Percentiles rank a stretch among this genome's conserved stretches.
These are phyloP conservation scores for Gautieria morchelliformis DNA, from an alignment of 768 basidiomycete species.

Conservation along the genomic window DNA sequence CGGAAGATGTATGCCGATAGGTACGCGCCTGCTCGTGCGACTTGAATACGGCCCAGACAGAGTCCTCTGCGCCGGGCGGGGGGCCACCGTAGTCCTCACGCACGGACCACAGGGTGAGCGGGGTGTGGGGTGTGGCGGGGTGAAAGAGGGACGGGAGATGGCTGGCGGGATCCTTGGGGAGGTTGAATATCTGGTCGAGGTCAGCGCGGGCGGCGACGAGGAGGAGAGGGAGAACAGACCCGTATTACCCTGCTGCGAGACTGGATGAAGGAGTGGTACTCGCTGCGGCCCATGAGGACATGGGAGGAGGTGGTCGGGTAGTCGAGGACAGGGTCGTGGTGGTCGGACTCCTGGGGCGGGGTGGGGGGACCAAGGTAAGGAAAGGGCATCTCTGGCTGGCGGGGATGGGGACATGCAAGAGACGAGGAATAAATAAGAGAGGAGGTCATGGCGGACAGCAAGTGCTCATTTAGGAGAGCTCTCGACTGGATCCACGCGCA, in stretches of 20 bases:
- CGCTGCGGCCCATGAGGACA: constrained; percentile 7
- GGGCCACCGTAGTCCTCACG: constrained; percentile 22
- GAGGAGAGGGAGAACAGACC: constrained; percentile 26
- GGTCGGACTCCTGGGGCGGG: not conserved
- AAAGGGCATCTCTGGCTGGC: not conserved
- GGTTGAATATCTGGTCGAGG: constrained; percentile 10
- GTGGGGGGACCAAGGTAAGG: not conserved
- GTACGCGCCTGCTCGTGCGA: constrained; percentile 52
- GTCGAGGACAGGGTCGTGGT: not conserved
- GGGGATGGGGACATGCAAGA: not conserved
- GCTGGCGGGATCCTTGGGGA: constrained; percentile 9
- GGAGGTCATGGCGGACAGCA: too few species aligned
- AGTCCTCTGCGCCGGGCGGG: constrained; percentile 19
- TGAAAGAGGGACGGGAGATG: constrained; percentile 24
- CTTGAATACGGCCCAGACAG: constrained; percentile 48
- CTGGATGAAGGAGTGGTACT: constrained; percentile 27
- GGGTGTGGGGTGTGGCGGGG: constrained; percentile 29
- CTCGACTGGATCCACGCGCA: too few species aligned
- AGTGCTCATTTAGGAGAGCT: too few species aligned
- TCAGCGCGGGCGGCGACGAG: constrained; percentile 7
- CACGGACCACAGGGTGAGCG: constrained; percentile 41
- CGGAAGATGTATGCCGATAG: not conserved
- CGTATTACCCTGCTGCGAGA: constrained; percentile 46
- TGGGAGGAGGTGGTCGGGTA: constrained; percentile 6
- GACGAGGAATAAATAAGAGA: not conserved